A percentile compares a stretch with the other conserved stretches of the same genome.
Evolutionary conservation across 2,329 filamentous ascomycete species (phyloP).

Genomic region (Hypoxylon sp.): DNA sequence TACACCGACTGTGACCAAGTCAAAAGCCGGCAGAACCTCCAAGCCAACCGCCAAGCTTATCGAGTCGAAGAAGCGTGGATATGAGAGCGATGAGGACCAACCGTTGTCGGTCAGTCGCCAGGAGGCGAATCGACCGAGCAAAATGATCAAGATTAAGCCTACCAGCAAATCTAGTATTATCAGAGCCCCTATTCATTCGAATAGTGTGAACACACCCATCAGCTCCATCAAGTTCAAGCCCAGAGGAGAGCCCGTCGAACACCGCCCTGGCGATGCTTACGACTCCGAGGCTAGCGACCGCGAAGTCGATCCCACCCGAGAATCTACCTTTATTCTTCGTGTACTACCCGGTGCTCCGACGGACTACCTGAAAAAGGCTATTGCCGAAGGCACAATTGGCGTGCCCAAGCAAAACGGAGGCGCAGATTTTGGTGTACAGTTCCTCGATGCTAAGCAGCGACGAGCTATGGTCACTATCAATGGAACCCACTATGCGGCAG

Average conservation of each 20-base stretch:
- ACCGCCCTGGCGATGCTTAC: constrained; percentile 88
- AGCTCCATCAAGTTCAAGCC: constrained; percentile 70
- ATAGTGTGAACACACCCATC: constrained; percentile 56
- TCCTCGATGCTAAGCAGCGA: constrained; percentile 80
- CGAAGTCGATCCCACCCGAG: constrained; percentile 88
- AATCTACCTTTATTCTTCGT: constrained; percentile 90
- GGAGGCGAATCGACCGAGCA: constrained; percentile 57
- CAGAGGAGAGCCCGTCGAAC: constrained; percentile 76
- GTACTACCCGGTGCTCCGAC: constrained; percentile 90
- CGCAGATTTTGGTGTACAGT: constrained; percentile 84
- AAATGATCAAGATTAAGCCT: constrained; percentile 69
- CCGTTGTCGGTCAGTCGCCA: constrained; percentile 55
- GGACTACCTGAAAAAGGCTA: constrained; percentile 82
- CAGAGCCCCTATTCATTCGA: constrained; percentile 48
- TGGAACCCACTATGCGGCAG: constrained; percentile 80
- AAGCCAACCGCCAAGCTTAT: constrained; percentile 72
- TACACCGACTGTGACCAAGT: constrained; percentile 59
- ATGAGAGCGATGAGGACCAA: constrained; percentile 65
- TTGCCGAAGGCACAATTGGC: constrained; percentile 84
- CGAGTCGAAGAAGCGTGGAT: constrained; percentile 73
- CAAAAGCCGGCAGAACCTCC: constrained; percentile 72
- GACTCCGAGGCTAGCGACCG: constrained; percentile 95
- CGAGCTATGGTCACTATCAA: constrained; percentile 81
- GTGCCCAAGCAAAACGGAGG: constrained; percentile 74
- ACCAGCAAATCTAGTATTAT: neutral